Conservation (phyloP, 148 eudicot species). For the Diospyros lotus region DNA sequence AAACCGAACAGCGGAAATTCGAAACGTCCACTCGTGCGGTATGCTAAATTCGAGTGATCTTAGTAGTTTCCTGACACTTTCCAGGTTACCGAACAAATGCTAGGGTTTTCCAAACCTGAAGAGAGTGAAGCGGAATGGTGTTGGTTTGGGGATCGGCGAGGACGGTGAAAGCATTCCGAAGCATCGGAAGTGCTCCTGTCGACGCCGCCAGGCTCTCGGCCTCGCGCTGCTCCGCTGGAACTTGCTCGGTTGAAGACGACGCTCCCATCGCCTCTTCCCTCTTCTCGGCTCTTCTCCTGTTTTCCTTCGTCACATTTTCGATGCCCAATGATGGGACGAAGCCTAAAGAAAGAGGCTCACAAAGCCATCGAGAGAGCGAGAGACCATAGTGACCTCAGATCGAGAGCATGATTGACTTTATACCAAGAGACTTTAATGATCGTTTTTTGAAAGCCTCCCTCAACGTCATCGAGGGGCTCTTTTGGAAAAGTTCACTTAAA, state of each 20-base stretch:
- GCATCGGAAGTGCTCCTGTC: slow-evolving; percentile 59
- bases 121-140: slow-evolving; percentile 48
- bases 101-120: slow-evolving; percentile 46
- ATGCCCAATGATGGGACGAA: not conserved
- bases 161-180: slow-evolving; percentile 50
- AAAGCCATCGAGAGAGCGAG: too few relatives aligned
- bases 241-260: slow-evolving; percentile 40
- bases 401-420: too few relatives aligned
- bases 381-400: too few relatives aligned
- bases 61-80: not conserved
- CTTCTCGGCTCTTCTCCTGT: not conserved
- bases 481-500: too few relatives aligned
- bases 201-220: slow-evolving; percentile 70
- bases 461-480: too few relatives aligned
- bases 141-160: slow-evolving; percentile 47
- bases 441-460: too few relatives aligned
- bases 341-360: too few relatives aligned
- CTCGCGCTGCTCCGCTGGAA: slow-evolving; percentile 52
- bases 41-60: not conserved
- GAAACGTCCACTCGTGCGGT: not conserved
- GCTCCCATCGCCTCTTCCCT: slow-evolving; percentile 47
- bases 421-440: too few relatives aligned
- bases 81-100: not conserved
- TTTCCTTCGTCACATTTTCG: not conserved
- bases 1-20: not conserved